Conservation (phyloP, 306 rosid species). For the Malus sylvestris region DNA sequence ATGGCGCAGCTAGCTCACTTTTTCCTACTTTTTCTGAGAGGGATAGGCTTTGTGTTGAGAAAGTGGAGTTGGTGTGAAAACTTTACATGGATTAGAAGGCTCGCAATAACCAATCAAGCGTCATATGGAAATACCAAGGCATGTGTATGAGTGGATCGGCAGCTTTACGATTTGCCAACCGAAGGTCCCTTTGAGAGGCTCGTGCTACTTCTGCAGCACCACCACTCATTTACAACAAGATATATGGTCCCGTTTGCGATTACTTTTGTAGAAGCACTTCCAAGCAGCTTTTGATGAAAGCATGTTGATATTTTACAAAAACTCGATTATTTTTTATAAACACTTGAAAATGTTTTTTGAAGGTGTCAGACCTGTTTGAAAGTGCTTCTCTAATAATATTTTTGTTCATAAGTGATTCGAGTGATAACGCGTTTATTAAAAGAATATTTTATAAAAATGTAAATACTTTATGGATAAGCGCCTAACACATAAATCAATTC, state of each 20-base stretch:
- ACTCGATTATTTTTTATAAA: no score
- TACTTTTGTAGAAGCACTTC: neutral
- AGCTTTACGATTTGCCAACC: slow-evolving; percentile 62
- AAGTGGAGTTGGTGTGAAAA: slow-evolving; percentile 6
- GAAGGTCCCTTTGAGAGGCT: neutral
- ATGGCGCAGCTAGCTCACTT: neutral
- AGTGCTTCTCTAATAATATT: no score
- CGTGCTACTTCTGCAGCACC: neutral
- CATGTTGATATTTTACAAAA: neutral
- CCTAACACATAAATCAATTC: no score
- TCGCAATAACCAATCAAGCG: slow-evolving; percentile 16
- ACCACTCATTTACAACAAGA: neutral
- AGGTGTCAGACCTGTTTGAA: neutral
- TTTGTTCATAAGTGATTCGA: no score
- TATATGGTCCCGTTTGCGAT: neutral
- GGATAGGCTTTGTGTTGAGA: neutral
- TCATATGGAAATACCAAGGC: slow-evolving; percentile 1
- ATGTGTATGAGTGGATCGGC: slow-evolving; percentile 21
- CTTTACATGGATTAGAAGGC: slow-evolving; percentile 38
- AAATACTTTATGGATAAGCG: no score
- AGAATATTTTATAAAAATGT: no score
- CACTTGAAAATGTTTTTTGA: neutral
- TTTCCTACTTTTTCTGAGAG: neutral
- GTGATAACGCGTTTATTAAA: no score
- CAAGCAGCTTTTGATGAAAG: neutral